A percentile compares a stretch with the other conserved stretches of the same genome.
Conservation (phyloP, 225 moss, liverwort and hornwort genomes). For the Pseudoscleropodium purum region DNA sequence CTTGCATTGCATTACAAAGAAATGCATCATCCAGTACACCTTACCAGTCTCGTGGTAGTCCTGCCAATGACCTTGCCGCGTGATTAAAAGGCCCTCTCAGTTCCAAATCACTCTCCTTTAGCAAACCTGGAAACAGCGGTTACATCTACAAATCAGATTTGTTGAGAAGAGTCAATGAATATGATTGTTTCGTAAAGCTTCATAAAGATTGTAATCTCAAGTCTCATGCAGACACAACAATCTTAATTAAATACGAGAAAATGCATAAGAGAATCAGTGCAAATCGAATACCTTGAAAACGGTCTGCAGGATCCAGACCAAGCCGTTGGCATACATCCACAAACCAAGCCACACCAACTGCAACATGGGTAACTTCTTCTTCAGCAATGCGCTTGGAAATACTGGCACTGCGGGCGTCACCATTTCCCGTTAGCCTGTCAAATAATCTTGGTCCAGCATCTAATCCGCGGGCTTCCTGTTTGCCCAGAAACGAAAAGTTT, state of each 20-base stretch:
- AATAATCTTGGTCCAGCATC: constrained; percentile 94
- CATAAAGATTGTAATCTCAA: background rate
- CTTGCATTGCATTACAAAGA: background rate
- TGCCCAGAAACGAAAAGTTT: background rate
- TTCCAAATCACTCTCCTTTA: constrained; percentile 57
- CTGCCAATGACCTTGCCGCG: constrained; percentile 64
- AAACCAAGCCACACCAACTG: constrained; percentile 86
- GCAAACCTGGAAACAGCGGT: constrained; percentile 36
- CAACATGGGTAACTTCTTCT: constrained; percentile 96
- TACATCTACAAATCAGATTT: background rate
- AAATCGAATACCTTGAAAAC: constrained; percentile 55
- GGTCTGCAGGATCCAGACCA: constrained; percentile 48
- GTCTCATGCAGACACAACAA: background rate
- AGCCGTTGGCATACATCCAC: constrained; percentile 65
- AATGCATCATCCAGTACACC: background rate
- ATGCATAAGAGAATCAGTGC: background rate
- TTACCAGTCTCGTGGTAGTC: constrained; percentile 78
- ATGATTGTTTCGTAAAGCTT: background rate
- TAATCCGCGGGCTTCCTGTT: constrained; percentile 83
- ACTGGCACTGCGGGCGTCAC: constrained; percentile 71
- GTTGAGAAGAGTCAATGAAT: background rate
- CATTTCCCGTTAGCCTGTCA: constrained; percentile 67
- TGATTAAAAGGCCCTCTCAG: constrained; percentile 90
- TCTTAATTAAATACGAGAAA: background rate
- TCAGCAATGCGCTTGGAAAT: constrained; percentile 78